Percentiles rank a stretch among this genome's conserved stretches.
Conservation (phyloP, 164 flowering plant genomes). For the Santalum album region DNA sequence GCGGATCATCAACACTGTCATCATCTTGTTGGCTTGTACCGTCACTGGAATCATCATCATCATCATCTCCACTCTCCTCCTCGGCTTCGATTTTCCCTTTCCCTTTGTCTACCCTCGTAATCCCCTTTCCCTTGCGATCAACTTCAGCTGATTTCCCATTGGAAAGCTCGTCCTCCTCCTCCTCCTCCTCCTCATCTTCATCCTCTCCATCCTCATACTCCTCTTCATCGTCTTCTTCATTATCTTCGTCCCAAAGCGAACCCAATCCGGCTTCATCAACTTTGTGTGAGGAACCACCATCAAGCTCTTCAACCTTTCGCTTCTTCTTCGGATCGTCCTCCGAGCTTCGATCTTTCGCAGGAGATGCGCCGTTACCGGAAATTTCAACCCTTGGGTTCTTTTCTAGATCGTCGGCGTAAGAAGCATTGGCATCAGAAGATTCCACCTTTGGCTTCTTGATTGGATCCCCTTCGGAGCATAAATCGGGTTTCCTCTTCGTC, state of each 20-base stretch:
- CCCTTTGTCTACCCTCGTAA: slow-evolving; percentile 40
- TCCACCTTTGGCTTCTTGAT: no score
- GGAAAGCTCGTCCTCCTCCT: slow-evolving; percentile 11
- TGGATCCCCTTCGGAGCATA: slow-evolving; percentile 1
- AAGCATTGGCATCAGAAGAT: no score
- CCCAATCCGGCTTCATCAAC: neutral
- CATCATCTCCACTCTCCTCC: slow-evolving; percentile 25
- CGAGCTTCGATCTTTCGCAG: no score
- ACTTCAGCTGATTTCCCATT: slow-evolving; percentile 18
- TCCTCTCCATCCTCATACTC: slow-evolving; percentile 13
- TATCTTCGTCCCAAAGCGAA: neutral
- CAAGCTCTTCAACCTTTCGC: slow-evolving; percentile 19
- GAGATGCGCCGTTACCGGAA: no score
- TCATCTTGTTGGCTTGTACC: slow-evolving; percentile 21
- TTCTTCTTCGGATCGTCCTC: slow-evolving; percentile 20
- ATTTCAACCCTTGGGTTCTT: no score
- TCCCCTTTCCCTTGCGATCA: slow-evolving; percentile 55
- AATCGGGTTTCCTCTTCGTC: slow-evolving; percentile 38
- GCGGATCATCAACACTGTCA: slow-evolving; percentile 74
- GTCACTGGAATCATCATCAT: slow-evolving; percentile 21
- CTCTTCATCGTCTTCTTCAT: neutral
- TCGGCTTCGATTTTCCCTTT: slow-evolving; percentile 57
- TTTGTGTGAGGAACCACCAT: slow-evolving; percentile 3
- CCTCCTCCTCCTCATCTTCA: slow-evolving; percentile 15
- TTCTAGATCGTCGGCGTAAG: no score